Base-by-base conservation (phyloP, 2,329 filamentous ascomycete species). In the Phymatotrichopsis omnivora region DNA sequence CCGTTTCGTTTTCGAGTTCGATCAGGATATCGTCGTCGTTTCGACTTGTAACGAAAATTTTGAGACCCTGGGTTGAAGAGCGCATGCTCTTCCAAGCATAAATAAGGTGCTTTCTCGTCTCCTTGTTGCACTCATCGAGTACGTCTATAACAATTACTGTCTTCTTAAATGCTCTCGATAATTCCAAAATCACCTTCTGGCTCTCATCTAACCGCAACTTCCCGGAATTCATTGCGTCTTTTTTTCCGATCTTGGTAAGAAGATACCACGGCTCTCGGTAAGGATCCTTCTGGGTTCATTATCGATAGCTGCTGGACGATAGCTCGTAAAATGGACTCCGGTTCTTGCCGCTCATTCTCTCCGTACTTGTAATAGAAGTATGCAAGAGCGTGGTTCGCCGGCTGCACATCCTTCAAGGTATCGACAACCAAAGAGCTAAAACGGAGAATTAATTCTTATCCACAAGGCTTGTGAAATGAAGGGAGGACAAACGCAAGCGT, bases 331-430 rank as follows among this genome's bases (percentile, higher is more conserved):
- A 65, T 56, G 2, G 52, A 54, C 2, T 57, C 42, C 5, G 63
- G 57, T 10, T 63, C 43, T 29, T 54, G 49, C 11, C 45, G 28
- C 5, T 36, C 39, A 41, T 7, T 42, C 30, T 54, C 47, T 5
- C 28, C 38, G 29, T 59, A 55, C 30, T 61, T 60, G 55, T 60
- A 63, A 54, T 64, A 64, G 48, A 65, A 65, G 47, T 58, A 63
- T n/a, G 61, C 62, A 34, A 64, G 51, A 2, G 51, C 5, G 25
- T 52, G 1, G 58, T 28, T n/a, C n/a, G n/a, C 22, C 2, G 6
- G 20, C n/a, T n/a, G 14, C 58, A 5, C 52, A 54, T 14, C 60
- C 52, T 27, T 25, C 16, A 40, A 12, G 8, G 10, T 16, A 10
- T 46, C 36, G 17, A 51, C 32, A 4, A 52, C 36, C 27, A 27